Base-by-base conservation (phyloP, 352 stramenopile species). In the Chrysophaeum taylorii region DNA sequence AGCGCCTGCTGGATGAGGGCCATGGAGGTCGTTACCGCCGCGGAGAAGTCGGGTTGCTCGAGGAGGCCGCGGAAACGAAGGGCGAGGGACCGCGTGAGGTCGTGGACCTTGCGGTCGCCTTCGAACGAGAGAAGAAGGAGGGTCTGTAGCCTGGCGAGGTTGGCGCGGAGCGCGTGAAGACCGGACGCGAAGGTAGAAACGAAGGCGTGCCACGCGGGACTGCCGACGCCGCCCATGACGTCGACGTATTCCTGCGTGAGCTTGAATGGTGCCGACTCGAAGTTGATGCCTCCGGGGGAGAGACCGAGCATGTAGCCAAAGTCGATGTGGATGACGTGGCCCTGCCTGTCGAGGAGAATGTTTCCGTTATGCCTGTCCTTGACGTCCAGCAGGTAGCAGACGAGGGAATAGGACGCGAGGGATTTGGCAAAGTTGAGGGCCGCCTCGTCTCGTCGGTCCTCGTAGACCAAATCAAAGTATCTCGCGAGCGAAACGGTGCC, bases 181-280 rank as follows among this genome's bases (percentile, higher is more conserved):
- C 57, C 31, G 9, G 5, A 5, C 2, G 57, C 57, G 33, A 66
- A 66, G 14, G 57, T 35, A 2, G 27, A 21, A 1, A 23, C 36
- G 36, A 66, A 66, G 9, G 27, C 33, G 33, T 38, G 33, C 57
- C 57, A 66, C 2, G 31, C 27, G 4, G 23, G 12, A 15, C 16
- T 35, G 14, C 57, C 57, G 35, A 66, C 35, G 36, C 57, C 57
- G 15, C 57, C 57, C 33, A 66, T 21, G 33, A 66, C 60, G 66
- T 97, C 89, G 15, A 98, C 85, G 89, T 98, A 97, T 76, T 99
- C 95, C 50, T 83, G 78, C 15, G 94, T 98, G 9, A 99, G 79
- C 78, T 99, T 99, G 83, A 99, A 99, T 25, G 95, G 95, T 45
- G 93, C 94, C n/a, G 88, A 96, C 79, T 97, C 91, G 70, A 96